These are phyloP conservation scores for Candida sp. DNA, from an alignment of 1,139 yeast species.

Conservation along the genomic window DNA sequence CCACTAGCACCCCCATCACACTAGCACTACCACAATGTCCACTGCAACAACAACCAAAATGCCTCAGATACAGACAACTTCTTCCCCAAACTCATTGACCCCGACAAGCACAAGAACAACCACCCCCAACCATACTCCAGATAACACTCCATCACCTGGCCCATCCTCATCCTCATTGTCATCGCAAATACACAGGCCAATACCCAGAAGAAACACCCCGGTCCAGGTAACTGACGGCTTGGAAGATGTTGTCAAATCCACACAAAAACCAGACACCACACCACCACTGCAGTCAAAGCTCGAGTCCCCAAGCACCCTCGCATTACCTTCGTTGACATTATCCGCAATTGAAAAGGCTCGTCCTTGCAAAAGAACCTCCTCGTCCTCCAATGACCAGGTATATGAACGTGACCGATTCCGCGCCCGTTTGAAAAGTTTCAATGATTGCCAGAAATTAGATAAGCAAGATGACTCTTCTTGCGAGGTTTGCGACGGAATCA, in stretches of 20 bases:
- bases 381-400: slow-evolving; percentile 45
- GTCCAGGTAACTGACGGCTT: neutral
- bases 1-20: neutral
- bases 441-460: slow-evolving; percentile 16
- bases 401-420: slow-evolving; percentile 50
- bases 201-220: slow-evolving; percentile 1
- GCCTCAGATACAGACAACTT: slow-evolving; percentile 1
- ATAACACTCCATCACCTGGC: neutral
- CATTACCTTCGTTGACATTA: neutral
- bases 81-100: neutral
- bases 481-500: slow-evolving; percentile 44
- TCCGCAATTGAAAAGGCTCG: slow-evolving; percentile 3
- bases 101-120: neutral
- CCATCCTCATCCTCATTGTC: neutral
- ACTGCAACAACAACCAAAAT: slow-evolving; percentile 1
- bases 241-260: neutral
- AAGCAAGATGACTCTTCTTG: slow-evolving; percentile 18
- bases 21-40: neutral
- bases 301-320: neutral
- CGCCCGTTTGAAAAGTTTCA: slow-evolving; percentile 43
- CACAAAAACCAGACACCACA: neutral
- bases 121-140: neutral
- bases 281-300: neutral
- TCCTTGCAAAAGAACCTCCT: slow-evolving; percentile 40
- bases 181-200: neutral